Percentiles rank a stretch among this genome's conserved stretches.
phyloP scores from a whole-genome alignment of 495 filamentous ascomycete genomes.

The Bacidia rubella region DNA sequence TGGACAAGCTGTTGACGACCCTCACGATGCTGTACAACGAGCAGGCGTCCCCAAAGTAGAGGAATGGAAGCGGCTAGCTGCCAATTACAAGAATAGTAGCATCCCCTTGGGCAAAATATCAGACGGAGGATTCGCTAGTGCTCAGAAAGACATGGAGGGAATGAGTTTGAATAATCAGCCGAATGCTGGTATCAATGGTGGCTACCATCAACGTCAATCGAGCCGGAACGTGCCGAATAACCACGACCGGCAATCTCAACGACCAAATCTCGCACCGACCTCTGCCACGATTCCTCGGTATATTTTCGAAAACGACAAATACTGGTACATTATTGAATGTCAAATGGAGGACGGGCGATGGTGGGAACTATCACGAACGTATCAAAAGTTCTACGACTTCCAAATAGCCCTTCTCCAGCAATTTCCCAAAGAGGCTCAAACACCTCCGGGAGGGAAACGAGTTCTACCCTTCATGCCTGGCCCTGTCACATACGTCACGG shows the following conservation, averaged over 20 bases:
- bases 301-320: slow-evolving; percentile 93
- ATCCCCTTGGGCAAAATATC: slow-evolving; percentile 91
- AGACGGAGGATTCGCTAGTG: slow-evolving; percentile 27
- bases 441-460: slow-evolving; percentile 58
- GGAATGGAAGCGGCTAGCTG: slow-evolving; percentile 99
- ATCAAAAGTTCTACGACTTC: slow-evolving; percentile 98
- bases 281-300: slow-evolving; percentile 82
- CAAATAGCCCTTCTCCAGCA: slow-evolving; percentile 90
- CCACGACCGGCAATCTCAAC: slow-evolving; percentile 23
- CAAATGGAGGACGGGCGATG: slow-evolving; percentile 79
- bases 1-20: slow-evolving; percentile 66
- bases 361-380: slow-evolving; percentile 87
- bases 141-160: slow-evolving; percentile 62
- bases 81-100: slow-evolving; percentile 97
- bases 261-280: slow-evolving; percentile 41
- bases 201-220: slow-evolving; percentile 31
- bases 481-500: slow-evolving; percentile 93
- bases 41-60: slow-evolving; percentile 96
- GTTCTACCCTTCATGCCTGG: slow-evolving; percentile 97
- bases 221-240: slow-evolving; percentile 29
- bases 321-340: slow-evolving; percentile 95
- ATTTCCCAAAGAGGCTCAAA: slow-evolving; percentile 86
- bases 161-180: slow-evolving; percentile 54
- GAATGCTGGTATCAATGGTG: slow-evolving; percentile 29
- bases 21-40: slow-evolving; percentile 70